A percentile compares a stretch with the other conserved stretches of the same genome.
These are phyloP conservation scores for Diospyros kaki DNA, from an alignment of 148 eudicot species.

Conservation along the genomic window DNA sequence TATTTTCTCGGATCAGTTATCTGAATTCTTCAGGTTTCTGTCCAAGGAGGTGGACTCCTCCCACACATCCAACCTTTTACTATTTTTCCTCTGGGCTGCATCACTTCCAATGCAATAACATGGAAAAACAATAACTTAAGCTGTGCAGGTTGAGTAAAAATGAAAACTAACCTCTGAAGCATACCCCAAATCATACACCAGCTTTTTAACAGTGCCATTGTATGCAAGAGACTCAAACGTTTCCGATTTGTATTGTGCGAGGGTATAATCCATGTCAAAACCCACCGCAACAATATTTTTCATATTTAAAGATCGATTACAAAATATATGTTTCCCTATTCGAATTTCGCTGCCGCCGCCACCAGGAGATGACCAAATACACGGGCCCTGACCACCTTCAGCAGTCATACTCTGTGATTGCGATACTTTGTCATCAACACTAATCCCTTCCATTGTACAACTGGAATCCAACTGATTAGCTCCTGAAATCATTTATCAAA, in stretches of 20 bases:
- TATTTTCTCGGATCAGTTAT: too few relatives aligned
- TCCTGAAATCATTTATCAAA: slow-evolving; percentile 32
- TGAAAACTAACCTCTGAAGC: slow-evolving; percentile 62
- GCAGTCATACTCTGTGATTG: slow-evolving; percentile 23
- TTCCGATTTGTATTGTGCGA: slow-evolving; percentile 92
- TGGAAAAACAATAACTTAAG: not conserved
- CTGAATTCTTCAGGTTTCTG: too few relatives aligned
- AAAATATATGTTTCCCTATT: slow-evolving; percentile 83
- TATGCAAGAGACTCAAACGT: slow-evolving; percentile 97
- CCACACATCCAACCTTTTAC: too few relatives aligned
- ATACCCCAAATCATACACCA: slow-evolving; percentile 83
- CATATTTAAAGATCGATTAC: slow-evolving; percentile 96
- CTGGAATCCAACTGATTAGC: slow-evolving; percentile 30
- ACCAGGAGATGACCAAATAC: slow-evolving; percentile 78
- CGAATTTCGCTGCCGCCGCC: slow-evolving; percentile 53
- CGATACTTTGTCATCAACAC: slow-evolving; percentile 24
- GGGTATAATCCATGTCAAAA: slow-evolving; percentile 97
- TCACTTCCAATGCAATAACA: not conserved
- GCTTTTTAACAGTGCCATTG: slow-evolving; percentile 86
- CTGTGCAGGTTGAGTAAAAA: not conserved
- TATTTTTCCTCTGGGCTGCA: too few relatives aligned
- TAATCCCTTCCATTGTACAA: slow-evolving; percentile 49
- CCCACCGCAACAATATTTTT: slow-evolving; percentile 89
- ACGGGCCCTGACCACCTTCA: slow-evolving; percentile 41
- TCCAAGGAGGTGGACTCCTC: too few relatives aligned